Base-by-base conservation (phyloP, 495 filamentous ascomycete genomes). In the Poronia punctata region DNA sequence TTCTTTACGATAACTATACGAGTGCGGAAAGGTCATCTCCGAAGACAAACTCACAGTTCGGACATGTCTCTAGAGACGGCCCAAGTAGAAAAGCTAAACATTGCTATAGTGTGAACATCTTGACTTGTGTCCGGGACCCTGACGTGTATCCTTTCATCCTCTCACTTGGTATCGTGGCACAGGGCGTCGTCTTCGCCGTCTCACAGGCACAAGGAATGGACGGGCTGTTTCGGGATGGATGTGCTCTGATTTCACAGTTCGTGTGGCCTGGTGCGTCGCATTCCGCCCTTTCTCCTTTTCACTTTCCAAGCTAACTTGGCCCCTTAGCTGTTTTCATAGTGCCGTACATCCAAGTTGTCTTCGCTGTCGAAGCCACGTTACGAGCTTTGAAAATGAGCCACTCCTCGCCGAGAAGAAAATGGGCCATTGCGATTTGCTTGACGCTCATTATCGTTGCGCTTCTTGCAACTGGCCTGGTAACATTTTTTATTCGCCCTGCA, bases 231-330 rank as follows among this genome's bases (percentile, higher is more conserved):
- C 57, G 61, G 11, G 29, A 31, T 2, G 65, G 64, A 12, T 72
- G 68, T 42, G 59, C 62, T 7, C 22, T 58, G 26, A 50, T 69
- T 17, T 62, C 67, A 9, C 57, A 67, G 45, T 40, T 70, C 15
- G 67, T 72, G 67, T 53, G 68, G 42, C 68, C 68, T 38, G 65
- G 68, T 72, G 56, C 21, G 67, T 57, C 37, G 24, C n/a, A 23
- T 23, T 9, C 25, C 7, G 8, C 8, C 1, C 26, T 3, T 10
- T 18, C 6, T 17, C 8, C n/a, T 19, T 18, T 2, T 9, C 5
- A 7, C 20, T 33, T 14, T 4, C 10, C 21, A 19, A 26, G 29
- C 12, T 41, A 33, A 41, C 29, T 25, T n/a, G n/a, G 5, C 8
- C 15, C 11, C 17, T 1, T 38, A 72, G 68, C 61, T n/a, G 53